These are phyloP conservation scores for Calonectria leucothoes DNA, from an alignment of 2,329 filamentous ascomycete species.

Conservation along the genomic window DNA sequence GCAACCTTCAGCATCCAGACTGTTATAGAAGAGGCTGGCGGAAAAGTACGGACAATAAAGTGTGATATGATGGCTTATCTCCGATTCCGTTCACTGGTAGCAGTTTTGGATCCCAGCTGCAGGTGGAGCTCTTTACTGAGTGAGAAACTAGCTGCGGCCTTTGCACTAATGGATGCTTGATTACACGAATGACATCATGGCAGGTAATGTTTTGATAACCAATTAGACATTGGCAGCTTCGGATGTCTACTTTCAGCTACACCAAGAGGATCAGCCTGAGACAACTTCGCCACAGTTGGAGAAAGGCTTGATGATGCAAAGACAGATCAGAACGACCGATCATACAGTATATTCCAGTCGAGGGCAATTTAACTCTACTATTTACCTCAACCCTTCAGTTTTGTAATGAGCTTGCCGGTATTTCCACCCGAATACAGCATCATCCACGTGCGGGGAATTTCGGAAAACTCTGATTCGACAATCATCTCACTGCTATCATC, in stretches of 20 bases:
- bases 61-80: background rate
- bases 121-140: background rate
- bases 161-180: rapidly evolving
- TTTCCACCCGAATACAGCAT: background rate
- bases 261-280: background rate
- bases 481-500: background rate
- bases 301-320: background rate
- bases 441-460: background rate
- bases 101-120: background rate
- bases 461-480: background rate
- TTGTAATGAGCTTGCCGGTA: background rate
- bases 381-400: background rate
- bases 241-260: background rate
- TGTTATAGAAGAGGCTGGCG: background rate
- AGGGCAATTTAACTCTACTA: background rate
- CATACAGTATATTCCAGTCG: background rate
- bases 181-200: background rate
- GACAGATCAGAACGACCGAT: background rate
- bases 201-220: background rate
- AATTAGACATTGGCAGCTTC: background rate
- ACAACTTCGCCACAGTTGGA: background rate
- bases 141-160: background rate
- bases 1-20: background rate
- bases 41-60: too few relatives aligned
- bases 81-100: background rate